A percentile compares a stretch with the other conserved stretches of the same genome.
phyloP scores from a whole-genome alignment of 352 stramenopile genomes.

The Globisporangium spiculum region DNA sequence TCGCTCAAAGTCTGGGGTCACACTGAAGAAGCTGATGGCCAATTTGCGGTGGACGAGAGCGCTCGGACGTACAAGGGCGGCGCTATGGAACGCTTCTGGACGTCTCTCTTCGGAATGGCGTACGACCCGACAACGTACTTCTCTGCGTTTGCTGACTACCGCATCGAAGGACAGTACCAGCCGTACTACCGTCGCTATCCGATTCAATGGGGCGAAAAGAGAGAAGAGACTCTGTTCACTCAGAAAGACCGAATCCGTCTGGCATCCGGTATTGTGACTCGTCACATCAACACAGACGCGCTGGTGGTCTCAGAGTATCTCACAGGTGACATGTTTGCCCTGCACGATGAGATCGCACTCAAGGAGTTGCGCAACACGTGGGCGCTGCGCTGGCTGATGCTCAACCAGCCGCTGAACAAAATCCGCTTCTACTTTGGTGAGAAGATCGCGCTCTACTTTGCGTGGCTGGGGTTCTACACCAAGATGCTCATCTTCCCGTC shows the following conservation, averaged over 20 bases:
- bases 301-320: conserved; percentile 53
- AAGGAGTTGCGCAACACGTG: conserved; percentile 69
- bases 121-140: conserved; percentile 84
- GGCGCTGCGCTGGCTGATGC: conserved; percentile 72
- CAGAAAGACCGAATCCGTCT: conserved; percentile 83
- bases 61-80: conserved; percentile 25
- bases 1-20: conserved; percentile 66
- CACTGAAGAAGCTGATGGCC: conserved; percentile 69
- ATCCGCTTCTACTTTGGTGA: conserved; percentile 92
- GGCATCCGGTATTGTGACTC: conserved; percentile 60
- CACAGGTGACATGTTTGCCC: conserved; percentile 78
- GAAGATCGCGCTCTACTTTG: conserved; percentile 91
- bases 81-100: conserved; percentile 44
- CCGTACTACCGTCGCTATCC: conserved; percentile 80
- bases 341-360: conserved; percentile 77
- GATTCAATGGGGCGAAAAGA: conserved; percentile 64
- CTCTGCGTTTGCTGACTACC: conserved; percentile 73
- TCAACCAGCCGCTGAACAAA: conserved; percentile 83
- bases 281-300: conserved; percentile 75
- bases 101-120: conserved; percentile 53
- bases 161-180: conserved; percentile 66
- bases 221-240: conserved; percentile 75
- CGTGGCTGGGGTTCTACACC: conserved; percentile 92
- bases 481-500: conserved; percentile 87
- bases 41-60: conserved; percentile 49